Evolutionary conservation across 1,284 basidiomycete species (phyloP), one percentile per base, ranked within the genome.

Genomic region (Salmacisia buchloeana): DNA sequence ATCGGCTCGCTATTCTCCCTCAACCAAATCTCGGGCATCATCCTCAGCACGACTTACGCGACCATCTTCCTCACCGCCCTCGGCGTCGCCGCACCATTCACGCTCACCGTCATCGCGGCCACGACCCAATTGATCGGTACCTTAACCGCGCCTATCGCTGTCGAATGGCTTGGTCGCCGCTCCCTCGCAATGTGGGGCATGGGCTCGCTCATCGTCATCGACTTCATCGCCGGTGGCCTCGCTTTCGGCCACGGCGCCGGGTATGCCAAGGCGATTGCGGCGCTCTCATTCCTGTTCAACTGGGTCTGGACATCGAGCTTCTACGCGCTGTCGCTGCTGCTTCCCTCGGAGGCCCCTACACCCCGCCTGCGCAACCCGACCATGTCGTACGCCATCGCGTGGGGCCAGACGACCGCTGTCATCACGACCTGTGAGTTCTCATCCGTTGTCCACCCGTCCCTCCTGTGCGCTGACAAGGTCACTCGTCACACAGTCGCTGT

Each of bases 21-120:
- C 60, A 74, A 74, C 59, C 72, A 74, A 62, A 61, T 68, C 59
- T 72, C 70, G 34, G 72, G 72, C 25, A 72, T 74, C 64, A 74
- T 74, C 60, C 43, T 74, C 35, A 69, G 66, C 45, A 74, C 72
- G 21, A 74, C 72, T 3, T 74, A 70, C 57, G 70, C 70, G 15
- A 70, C 72, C 31, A 60, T 74, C 18, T 74, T 74, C 52, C 64
- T 74, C 23, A 68, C 68, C 21, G 69, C 70, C 59, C 65, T 74
- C 18, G 65, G 66, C 13, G 60, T 69, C 3, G 72, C 68, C 15
- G 65, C 67, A 52, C 70, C 72, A 3, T 74, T 74, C 39, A 60
- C 70, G 13, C 63, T 74, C n/a, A 69, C 70, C 5, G 64, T 74
- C 3, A 69, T 69, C 43, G 69, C 68, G 2, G 67, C 68, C 54